Evolutionary conservation across 116 monocot species (phyloP).

Genomic region (Cymodocea nodosa): DNA sequence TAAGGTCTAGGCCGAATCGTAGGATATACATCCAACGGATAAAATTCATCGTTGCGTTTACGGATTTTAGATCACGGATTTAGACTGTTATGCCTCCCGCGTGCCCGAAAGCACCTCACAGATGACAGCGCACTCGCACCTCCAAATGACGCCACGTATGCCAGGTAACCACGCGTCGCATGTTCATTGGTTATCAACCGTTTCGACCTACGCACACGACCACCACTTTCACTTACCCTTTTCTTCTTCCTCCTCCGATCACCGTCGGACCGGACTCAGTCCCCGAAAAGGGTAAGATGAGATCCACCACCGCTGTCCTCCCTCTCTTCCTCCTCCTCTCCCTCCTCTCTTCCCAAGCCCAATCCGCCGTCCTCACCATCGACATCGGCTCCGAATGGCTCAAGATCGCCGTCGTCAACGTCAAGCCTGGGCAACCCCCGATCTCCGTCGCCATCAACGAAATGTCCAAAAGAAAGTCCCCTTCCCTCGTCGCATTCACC

Average conservation of each 20-base stretch:
- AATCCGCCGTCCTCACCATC: conserved; percentile 62
- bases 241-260: not conserved
- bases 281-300: not conserved
- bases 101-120: too few relatives aligned
- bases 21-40: too few relatives aligned
- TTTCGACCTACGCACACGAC: not conserved
- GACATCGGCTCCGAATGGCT: conserved; percentile 96
- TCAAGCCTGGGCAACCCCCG: conserved; percentile 70
- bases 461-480: conserved; percentile 99
- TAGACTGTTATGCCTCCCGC: too few relatives aligned
- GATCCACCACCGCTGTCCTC: not conserved
- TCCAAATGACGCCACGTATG: not conserved
- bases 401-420: conserved; percentile 87
- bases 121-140: not conserved
- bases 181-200: not conserved
- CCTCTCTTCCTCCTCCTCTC: conserved; percentile 1
- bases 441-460: conserved; percentile 96
- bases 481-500: conserved; percentile 65
- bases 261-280: too few relatives aligned
- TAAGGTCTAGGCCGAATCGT: too few relatives aligned
- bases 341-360: conserved; percentile 8
- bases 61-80: too few relatives aligned
- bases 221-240: not conserved
- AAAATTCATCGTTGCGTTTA: too few relatives aligned
- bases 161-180: not conserved